These are phyloP conservation scores for Atractiella rhizophila DNA, from an alignment of 768 basidiomycete genomes.

Conservation along the genomic window DNA sequence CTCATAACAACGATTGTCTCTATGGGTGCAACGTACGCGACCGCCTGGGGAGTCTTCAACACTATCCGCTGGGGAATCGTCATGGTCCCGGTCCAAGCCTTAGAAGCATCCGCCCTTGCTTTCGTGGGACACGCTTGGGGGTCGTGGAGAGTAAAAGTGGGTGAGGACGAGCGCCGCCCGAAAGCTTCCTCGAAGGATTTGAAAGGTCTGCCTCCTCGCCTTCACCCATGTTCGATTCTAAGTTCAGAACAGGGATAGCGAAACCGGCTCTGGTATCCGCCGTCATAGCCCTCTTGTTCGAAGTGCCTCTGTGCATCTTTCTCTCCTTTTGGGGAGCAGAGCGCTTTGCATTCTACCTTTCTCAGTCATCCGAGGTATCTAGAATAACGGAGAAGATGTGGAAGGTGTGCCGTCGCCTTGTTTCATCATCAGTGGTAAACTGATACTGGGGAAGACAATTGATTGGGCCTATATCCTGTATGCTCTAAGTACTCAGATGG, in stretches of 20 bases:
- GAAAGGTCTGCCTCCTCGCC: not conserved
- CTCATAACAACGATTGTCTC: constrained; percentile 8
- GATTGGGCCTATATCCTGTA: constrained; percentile 11
- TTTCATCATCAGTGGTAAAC: not conserved
- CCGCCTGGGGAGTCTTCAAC: constrained; percentile 14
- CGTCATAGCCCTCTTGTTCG: constrained; percentile 9
- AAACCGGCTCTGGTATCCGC: constrained; percentile 9
- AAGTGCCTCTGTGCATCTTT: constrained; percentile 11
- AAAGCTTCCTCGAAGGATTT: not conserved
- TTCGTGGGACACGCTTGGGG: constrained; percentile 13
- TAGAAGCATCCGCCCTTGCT: constrained; percentile 9
- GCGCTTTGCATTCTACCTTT: constrained; percentile 11
- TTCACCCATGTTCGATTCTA: not conserved
- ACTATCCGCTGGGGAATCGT: constrained; percentile 14
- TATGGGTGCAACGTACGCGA: constrained; percentile 7
- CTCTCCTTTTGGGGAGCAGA: constrained; percentile 8
- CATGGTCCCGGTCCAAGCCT: constrained; percentile 13
- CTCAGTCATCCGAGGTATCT: constrained; percentile 9
- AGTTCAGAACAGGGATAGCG: constrained; percentile 2
- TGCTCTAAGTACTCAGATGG: constrained; percentile 12
- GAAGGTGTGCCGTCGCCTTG: not conserved
- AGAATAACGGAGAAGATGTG: constrained; percentile 12
- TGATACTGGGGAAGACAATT: constrained; percentile 5
- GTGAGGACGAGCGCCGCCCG: too few species aligned
- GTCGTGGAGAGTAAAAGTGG: constrained; percentile 2